A percentile compares a stretch with the other conserved stretches of the same genome.
Conservation (phyloP, 768 basidiomycete genomes). For the Lactarius sanguifluus region DNA sequence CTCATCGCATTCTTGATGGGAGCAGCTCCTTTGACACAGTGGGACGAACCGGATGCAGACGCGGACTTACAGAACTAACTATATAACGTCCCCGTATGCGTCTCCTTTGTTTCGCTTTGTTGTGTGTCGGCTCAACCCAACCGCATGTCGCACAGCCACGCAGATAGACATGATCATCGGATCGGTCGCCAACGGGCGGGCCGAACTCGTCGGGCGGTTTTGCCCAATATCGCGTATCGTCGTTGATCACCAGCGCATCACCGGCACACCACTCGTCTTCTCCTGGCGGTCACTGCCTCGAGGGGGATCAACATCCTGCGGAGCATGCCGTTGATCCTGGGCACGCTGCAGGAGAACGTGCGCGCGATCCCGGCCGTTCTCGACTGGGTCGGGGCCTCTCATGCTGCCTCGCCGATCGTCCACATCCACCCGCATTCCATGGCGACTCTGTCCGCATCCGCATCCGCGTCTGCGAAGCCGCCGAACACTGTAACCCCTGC, state of each 20-base stretch:
- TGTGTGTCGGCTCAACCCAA: neutral
- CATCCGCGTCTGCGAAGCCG: conserved; percentile 39
- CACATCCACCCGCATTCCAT: conserved; percentile 65
- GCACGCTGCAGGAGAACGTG: conserved; percentile 77
- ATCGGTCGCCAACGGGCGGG: conserved; percentile 79
- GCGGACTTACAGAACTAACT: too few species aligned
- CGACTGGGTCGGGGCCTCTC: conserved; percentile 77
- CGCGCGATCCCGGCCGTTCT: conserved; percentile 73
- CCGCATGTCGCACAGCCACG: neutral
- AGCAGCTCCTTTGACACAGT: too few species aligned
- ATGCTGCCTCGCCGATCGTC: conserved; percentile 86
- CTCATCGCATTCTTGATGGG: too few species aligned
- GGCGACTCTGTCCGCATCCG: conserved; percentile 21
- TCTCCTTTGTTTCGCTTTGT: conserved; percentile 15
- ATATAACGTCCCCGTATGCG: conserved; percentile 77
- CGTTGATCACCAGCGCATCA: conserved; percentile 97
- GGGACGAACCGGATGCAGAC: too few species aligned
- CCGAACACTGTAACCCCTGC: conserved; percentile 51
- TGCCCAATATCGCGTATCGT: conserved; percentile 88
- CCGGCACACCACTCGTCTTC: conserved; percentile 92
- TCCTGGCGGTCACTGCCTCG: conserved; percentile 90
- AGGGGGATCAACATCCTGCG: conserved; percentile 81
- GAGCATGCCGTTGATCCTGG: conserved; percentile 71
- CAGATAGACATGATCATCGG: conserved; percentile 97
- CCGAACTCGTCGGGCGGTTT: conserved; percentile 90